These are phyloP conservation scores for Calonectria ilicicola DNA, from an alignment of 2,329 filamentous ascomycete species.

Conservation along the genomic window DNA sequence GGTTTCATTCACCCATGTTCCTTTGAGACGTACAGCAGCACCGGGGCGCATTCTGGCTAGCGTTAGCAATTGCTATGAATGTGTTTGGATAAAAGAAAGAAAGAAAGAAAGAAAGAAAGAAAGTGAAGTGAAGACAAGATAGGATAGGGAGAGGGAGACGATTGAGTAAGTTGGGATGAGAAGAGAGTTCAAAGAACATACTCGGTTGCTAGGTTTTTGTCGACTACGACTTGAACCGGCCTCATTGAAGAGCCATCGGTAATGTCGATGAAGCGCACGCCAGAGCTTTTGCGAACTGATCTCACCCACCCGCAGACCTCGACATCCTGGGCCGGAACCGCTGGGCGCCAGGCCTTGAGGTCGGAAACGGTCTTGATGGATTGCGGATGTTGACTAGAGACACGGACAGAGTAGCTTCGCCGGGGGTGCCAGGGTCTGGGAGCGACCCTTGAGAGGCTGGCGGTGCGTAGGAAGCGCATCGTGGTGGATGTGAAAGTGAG, in stretches of 20 bases:
- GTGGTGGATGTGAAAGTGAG: slow-evolving; percentile 12
- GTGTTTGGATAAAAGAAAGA: not conserved
- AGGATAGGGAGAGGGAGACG: not conserved
- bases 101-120: too few relatives aligned
- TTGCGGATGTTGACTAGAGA: slow-evolving; percentile 41
- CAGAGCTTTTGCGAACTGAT: slow-evolving; percentile 88
- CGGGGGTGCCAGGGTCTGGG: slow-evolving; percentile 3
- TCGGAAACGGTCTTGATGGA: slow-evolving; percentile 63
- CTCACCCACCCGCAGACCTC: slow-evolving; percentile 83
- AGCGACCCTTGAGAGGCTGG: slow-evolving; percentile 22
- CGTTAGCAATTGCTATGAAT: slow-evolving; percentile 40
- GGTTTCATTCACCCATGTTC: slow-evolving; percentile 71
- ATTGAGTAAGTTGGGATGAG: not conserved
- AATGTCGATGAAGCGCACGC: slow-evolving; percentile 83
- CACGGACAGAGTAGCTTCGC: slow-evolving; percentile 50
- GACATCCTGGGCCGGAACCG: slow-evolving; percentile 58
- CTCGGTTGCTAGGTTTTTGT: slow-evolving; percentile 78
- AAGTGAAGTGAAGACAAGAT: too few relatives aligned
- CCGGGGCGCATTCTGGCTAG: slow-evolving; percentile 80
- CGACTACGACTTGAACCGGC: slow-evolving; percentile 84
- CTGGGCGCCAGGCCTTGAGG: slow-evolving; percentile 65
- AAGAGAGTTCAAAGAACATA: slow-evolving; percentile 57
- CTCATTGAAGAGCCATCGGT: slow-evolving; percentile 87
- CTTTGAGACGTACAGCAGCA: slow-evolving; percentile 80
- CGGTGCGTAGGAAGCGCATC: slow-evolving; percentile 38